Evolutionary conservation across 805 yeast species (phyloP).

Genomic region (Yarrowia deformans): DNA sequence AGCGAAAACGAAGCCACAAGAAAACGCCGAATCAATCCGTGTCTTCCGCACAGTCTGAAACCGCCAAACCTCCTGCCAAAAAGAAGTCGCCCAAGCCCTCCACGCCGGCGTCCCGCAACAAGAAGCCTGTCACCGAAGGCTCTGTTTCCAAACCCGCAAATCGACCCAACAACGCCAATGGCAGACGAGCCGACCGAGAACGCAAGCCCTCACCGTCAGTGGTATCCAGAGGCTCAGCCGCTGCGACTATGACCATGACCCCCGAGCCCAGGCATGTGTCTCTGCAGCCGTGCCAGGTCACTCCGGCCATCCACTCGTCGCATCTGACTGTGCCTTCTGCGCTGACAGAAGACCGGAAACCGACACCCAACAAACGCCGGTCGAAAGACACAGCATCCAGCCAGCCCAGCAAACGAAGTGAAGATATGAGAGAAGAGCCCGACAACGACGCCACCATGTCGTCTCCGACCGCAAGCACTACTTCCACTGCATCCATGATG

Average conservation of each 20-base stretch:
- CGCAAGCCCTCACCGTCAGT: slow-evolving; percentile 26
- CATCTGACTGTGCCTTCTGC: slow-evolving; percentile 15
- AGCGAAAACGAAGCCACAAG: slow-evolving; percentile 38
- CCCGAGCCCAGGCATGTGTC: slow-evolving; percentile 18
- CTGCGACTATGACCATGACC: slow-evolving; percentile 28
- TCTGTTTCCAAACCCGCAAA: slow-evolving; percentile 26
- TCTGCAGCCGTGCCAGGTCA: slow-evolving; percentile 28
- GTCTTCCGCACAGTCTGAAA: slow-evolving; percentile 32
- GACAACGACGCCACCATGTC: slow-evolving; percentile 17
- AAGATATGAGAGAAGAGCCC: neutral
- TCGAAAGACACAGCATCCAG: neutral
- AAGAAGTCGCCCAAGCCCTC: slow-evolving; percentile 29
- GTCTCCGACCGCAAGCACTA: neutral
- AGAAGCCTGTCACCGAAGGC: slow-evolving; percentile 35
- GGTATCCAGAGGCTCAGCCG: slow-evolving; percentile 10
- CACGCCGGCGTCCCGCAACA: slow-evolving; percentile 24
- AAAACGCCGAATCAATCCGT: slow-evolving; percentile 34
- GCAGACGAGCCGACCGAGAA: slow-evolving; percentile 9
- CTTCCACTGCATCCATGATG: neutral
- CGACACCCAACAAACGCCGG: slow-evolving; percentile 19
- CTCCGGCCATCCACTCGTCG: slow-evolving; percentile 7
- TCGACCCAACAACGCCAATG: slow-evolving; percentile 21
- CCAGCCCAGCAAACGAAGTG: slow-evolving; percentile 9
- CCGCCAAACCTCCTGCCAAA: slow-evolving; percentile 20
- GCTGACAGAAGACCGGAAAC: slow-evolving; percentile 6